These are phyloP conservation scores for Pseudogymnoascus sp. DNA, from an alignment of 2,329 filamentous ascomycete genomes.

Conservation along the genomic window DNA sequence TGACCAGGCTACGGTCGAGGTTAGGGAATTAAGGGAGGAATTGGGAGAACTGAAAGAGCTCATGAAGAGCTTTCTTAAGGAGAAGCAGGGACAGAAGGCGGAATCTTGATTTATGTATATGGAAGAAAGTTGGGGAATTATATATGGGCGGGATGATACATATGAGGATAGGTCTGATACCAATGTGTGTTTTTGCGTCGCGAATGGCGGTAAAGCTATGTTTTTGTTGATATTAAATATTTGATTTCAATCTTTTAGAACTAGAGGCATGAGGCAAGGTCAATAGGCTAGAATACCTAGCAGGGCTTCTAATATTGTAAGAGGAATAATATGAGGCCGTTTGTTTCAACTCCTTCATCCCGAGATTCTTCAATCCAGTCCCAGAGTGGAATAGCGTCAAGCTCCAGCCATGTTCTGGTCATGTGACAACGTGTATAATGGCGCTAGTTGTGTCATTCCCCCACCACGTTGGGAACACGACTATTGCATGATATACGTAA, in stretches of 20 bases:
- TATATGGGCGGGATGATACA: neutral
- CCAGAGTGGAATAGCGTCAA: neutral
- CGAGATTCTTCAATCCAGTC: neutral
- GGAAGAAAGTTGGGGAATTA: neutral
- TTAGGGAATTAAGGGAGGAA: slow-evolving; percentile 51
- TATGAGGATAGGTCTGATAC: neutral
- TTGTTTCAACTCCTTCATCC: neutral
- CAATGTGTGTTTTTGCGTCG: neutral
- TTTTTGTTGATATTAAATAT: neutral
- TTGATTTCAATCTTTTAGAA: neutral
- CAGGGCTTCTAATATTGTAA: neutral
- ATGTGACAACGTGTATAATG: slow-evolving; percentile 8
- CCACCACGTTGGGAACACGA: slow-evolving; percentile 2
- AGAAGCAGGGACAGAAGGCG: neutral
- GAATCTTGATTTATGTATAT: neutral
- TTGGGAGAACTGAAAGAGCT: slow-evolving; percentile 47
- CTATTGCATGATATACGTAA: neutral
- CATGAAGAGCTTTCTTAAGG: slow-evolving; percentile 12
- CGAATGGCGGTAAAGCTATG: neutral
- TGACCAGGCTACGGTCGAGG: slow-evolving; percentile 68
- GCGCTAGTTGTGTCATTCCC: slow-evolving; percentile 5
- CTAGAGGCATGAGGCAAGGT: neutral
- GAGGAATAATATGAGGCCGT: neutral
- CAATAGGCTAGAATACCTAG: neutral
- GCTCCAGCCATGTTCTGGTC: neutral